Base-by-base conservation (phyloP, 1,284 basidiomycete species). In the Ganoderma lingzhi region DNA sequence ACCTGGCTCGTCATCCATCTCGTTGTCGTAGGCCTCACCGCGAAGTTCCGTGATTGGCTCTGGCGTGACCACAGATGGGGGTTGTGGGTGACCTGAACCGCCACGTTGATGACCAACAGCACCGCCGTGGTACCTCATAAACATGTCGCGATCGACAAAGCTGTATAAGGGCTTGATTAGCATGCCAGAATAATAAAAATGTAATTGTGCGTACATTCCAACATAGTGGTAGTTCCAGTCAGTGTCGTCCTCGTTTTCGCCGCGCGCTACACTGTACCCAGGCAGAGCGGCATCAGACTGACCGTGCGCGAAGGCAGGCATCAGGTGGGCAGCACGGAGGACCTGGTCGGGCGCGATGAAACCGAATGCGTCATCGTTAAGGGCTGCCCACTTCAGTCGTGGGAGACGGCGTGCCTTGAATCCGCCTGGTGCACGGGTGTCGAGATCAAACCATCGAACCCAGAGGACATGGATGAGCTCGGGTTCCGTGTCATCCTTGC, bases 391-490 rank as follows among this genome's bases (percentile, higher is more conserved):
- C 28, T 35, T 19, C 0, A 67, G 32, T 19, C 66, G 66, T 2
- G 55, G 55, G 3, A 59, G 66, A 5, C 55, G 55, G 19, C 53
- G 30, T 3, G 53, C 28, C n/a, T 59, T 30, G 15, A 67, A 58
- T 6, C 66, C 62, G 28, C 53, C 41, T 8, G 61, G 48, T 2
- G 23, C 19, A 0, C 30, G 28, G 2, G 12, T 6, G 42, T 67
- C 62, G 5, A 67, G 19, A 1, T 67, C 32, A 32, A 56, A 67
- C 62, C 62, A 82, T 5, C 78, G 70, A 0, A 84, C 39, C 59
- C 41, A 42, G 6, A 61, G 59, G 12, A 61, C 59, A 23, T 61
- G 59, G 12, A 61, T 17, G 4, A 35, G 9, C 30, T 32, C 30
- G 1, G 32, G 28, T 6, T 35, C 32, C 12, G 55, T 37, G 55